A percentile compares a stretch with the other conserved stretches of the same genome.
These are phyloP conservation scores for Ogataea hybrid DNA, from an alignment of 1,139 yeast species.

Conservation along the genomic window DNA sequence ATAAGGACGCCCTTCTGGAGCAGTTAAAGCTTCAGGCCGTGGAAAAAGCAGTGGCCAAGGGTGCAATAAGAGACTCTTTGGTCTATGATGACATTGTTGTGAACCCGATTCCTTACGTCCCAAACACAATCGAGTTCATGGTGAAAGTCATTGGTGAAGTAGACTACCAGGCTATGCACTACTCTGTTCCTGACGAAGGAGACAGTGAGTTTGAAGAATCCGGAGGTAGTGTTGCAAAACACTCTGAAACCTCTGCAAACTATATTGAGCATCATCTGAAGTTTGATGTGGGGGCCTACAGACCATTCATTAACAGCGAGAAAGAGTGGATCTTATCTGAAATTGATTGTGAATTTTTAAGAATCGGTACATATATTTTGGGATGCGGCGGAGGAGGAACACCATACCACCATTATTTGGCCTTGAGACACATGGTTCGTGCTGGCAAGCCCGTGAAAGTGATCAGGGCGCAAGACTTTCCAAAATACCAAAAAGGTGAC, in stretches of 20 bases:
- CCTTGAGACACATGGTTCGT: slow-evolving; percentile 33
- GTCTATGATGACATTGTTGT: slow-evolving; percentile 33
- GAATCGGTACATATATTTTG: slow-evolving; percentile 44
- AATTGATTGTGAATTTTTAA: slow-evolving; percentile 36
- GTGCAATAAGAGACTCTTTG: slow-evolving; percentile 27
- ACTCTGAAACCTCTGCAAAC: slow-evolving; percentile 3
- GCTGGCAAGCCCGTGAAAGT: slow-evolving; percentile 37
- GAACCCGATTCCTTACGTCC: slow-evolving; percentile 42
- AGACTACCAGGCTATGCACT: slow-evolving; percentile 29
- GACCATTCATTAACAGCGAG: slow-evolving; percentile 35
- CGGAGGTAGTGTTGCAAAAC: slow-evolving; percentile 12
- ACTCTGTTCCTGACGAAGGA: slow-evolving; percentile 2
- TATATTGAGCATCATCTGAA: slow-evolving; percentile 11
- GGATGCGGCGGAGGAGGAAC: slow-evolving; percentile 53
- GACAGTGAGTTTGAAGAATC: slow-evolving; percentile 3
- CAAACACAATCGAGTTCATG: slow-evolving; percentile 34
- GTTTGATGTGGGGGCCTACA: slow-evolving; percentile 28
- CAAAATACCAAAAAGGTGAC: slow-evolving; percentile 26
- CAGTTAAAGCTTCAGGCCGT: slow-evolving; percentile 26
- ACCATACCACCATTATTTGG: slow-evolving; percentile 37
- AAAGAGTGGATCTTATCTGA: slow-evolving; percentile 18
- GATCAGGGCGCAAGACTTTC: slow-evolving; percentile 34
- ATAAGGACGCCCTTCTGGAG: slow-evolving; percentile 30
- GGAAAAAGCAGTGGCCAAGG: slow-evolving; percentile 26
- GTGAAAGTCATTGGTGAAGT: slow-evolving; percentile 42